Base-by-base conservation (phyloP, 306 rosid species). In the Vigna reflexopilosa region DNA sequence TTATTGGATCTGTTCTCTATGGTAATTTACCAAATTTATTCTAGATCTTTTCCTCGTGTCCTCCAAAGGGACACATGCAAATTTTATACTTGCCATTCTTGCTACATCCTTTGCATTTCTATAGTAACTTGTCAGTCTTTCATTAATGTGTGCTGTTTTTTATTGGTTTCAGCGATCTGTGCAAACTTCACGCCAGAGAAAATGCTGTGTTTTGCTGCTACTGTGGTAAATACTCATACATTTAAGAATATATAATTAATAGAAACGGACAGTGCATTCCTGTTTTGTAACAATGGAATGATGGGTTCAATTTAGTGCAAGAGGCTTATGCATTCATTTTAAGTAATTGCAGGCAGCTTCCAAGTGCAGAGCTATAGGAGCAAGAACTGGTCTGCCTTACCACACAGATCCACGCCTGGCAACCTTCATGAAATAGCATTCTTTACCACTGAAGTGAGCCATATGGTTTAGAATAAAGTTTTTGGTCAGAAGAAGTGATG, bases 301-400 rank as follows among this genome's bases (percentile, higher is more conserved):
- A 26, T 26, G 28, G 28, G 28, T 26, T 24, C 15, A 48, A 24
- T 55, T 26, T n/a, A n/a, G 8, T 62, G 13, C 51, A 44, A 62
- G 78, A 70, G 12, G 59, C 22, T 71, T 70, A 30, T 63, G 73
- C 42, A 58, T 79, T 72, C 45, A 57, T 80, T 70, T 58, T 45
- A 11, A 51, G 9, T 58, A 59, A 55, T 72, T 78, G 64, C 92
- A 93, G 98, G 97, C 98, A 2, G 92, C 91, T 45, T 77, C 82
- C 65, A 90, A 91, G 71, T 93, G 97, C 82, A 88, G 88, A 80
- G 96, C 77, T 58, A 63, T 87, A 76, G 98, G 98, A 62, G 97
- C 97, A 22, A 88, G 96, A 64, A 84, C 83, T n/a, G 95, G 93
- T 49, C 92, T 91, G 82, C 96, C 97, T 66, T 38, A 77, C 52